Evolutionary conservation across 1,284 basidiomycete species (phyloP).

Genomic region (Trichosporon ovoides): DNA sequence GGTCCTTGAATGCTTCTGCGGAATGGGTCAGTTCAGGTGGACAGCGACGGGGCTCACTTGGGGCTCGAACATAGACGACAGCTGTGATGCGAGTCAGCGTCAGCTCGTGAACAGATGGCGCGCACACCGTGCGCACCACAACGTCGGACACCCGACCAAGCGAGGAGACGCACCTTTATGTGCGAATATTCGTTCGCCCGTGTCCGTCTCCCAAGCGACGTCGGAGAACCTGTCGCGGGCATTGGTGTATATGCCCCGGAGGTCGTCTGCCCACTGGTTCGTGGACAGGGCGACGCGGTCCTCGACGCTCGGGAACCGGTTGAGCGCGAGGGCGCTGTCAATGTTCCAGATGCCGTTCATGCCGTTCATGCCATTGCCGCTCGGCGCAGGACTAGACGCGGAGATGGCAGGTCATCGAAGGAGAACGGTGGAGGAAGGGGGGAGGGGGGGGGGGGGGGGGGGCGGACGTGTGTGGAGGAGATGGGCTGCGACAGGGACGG

Average conservation of each 20-base stretch:
- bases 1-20: conserved; percentile 63
- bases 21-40: neutral
- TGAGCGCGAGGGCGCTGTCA: conserved; percentile 11
- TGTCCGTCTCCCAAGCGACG: conserved; percentile 76
- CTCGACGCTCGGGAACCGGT: conserved; percentile 26
- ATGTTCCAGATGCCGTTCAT: conserved; percentile 4
- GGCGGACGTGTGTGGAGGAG: neutral
- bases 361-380: conserved; percentile 5
- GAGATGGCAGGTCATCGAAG: conserved; percentile 4
- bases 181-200: conserved; percentile 49
- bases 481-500: too few relatives aligned
- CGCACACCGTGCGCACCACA: too few relatives aligned
- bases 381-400: conserved; percentile 4
- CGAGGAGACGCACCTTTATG: conserved; percentile 39
- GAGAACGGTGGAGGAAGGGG: neutral
- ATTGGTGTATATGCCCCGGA: conserved; percentile 66
- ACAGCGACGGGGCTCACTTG: conserved; percentile 41
- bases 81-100: conserved; percentile 52
- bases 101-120: neutral
- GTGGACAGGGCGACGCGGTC: conserved; percentile 33
- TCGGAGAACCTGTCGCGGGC: conserved; percentile 85
- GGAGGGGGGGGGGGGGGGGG: neutral
- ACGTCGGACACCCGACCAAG: neutral
- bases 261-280: conserved; percentile 67
- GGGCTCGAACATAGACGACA: conserved; percentile 88